phyloP scores from a whole-genome alignment of 73 alveolate genomes.

The Durusdinium trenchii region DNA sequence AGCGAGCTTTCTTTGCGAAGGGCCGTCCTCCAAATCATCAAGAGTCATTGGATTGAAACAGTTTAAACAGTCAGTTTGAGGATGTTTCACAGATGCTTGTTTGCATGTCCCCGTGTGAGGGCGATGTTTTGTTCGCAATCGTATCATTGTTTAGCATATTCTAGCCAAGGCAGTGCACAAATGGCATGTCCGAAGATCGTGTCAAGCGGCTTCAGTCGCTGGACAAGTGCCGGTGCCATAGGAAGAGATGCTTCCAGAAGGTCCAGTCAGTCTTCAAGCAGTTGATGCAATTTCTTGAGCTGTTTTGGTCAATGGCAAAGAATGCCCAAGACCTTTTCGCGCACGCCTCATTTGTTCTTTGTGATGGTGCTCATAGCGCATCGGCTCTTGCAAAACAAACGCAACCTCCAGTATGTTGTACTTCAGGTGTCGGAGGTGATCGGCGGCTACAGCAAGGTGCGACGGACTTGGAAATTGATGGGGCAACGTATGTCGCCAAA shows the following conservation, averaged over 20 bases:
- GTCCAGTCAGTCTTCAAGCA: not conserved
- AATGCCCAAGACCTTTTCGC: not conserved
- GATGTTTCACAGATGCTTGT: no score
- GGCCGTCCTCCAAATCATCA: not conserved
- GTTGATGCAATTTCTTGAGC: not conserved
- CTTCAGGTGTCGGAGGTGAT: not conserved
- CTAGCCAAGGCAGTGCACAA: not conserved
- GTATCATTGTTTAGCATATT: not conserved
- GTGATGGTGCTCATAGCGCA: no score
- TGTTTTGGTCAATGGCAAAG: conserved; percentile 21
- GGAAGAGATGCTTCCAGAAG: not conserved
- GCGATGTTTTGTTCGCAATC: no score
- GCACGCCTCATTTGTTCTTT: not conserved
- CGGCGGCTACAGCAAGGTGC: not conserved
- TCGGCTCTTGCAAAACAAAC: no score
- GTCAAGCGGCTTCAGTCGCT: not conserved
- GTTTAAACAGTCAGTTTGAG: no score
- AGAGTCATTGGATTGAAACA: not conserved
- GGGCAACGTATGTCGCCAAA: not conserved
- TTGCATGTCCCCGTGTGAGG: no score
- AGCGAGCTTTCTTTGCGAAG: not conserved
- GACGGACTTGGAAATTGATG: not conserved
- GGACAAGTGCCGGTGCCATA: not conserved
- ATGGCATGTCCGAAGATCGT: conserved; percentile 12
- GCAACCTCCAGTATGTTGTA: no score